Base-by-base conservation (phyloP, 2,329 filamentous ascomycete genomes). In the Trichophaea hybrida region DNA sequence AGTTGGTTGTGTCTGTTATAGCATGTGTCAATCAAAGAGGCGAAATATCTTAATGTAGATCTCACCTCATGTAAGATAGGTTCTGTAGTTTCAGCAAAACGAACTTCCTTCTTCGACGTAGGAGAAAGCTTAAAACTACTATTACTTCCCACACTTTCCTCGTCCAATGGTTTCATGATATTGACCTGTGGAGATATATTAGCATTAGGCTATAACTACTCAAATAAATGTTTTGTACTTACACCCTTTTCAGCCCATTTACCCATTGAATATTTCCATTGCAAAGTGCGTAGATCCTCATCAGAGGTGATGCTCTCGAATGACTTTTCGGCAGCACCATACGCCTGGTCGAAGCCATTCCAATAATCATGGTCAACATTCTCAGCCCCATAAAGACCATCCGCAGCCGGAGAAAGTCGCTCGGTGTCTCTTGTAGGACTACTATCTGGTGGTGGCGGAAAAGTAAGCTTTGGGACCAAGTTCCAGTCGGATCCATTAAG, bases 211-310 rank as follows among this genome's bases (percentile, higher is more conserved):
- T 17, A 46, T 46, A 13, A 46, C 4, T 17, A 5, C 24, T 24
- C 3, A 3, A 24, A 13, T 46, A 46, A 46, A 46, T 6, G n/a
- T n/a, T 13, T 13, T 46, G 40, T 6, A 38, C 60, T 52, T 44
- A 64, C 61, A 7, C 61, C 61, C 31, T 64, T 64, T 33, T 62
- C 61, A 7, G 54, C 56, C 61, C 61, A 64, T 13, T 64, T 64
- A 5, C 60, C 60, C 57, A 59, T 62, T 17, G 57, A 54, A 43
- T 43, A 32, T 44, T 58, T 64, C 61, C 61, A 64, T 35, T 55
- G 57, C 50, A 17, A 4, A 12, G 12, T 10, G 15, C 10, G 32
- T 4, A 34, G n/a, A 24, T 59, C 59, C 38, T 57, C 61, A n/a
- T 60, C 59, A 34, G 51, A 55, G 31, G 38, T 49, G 33, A 40